Evolutionary conservation across 208 protist genomes (phyloP).

Genomic region (Leishmania major): DNA sequence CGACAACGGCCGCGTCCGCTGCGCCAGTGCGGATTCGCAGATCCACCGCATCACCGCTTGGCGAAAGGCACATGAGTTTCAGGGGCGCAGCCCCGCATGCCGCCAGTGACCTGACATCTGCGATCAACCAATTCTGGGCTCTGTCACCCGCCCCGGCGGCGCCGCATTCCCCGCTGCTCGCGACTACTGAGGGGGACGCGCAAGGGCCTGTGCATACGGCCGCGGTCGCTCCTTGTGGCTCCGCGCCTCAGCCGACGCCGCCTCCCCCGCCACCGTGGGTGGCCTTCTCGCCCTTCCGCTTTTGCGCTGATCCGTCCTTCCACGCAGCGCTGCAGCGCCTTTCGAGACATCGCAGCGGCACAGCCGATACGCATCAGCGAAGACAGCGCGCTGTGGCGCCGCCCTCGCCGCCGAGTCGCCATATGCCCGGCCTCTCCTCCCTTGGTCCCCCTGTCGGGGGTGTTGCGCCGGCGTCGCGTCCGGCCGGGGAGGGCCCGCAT

Average conservation of each 20-base stretch:
- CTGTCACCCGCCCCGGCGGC: neutral
- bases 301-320: conserved; percentile 17
- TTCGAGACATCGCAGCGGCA: neutral
- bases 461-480: neutral
- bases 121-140: conserved; percentile 4
- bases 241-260: neutral
- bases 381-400: neutral
- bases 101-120: neutral
- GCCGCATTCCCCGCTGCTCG: neutral
- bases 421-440: too few species aligned
- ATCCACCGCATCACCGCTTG: neutral
- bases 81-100: neutral
- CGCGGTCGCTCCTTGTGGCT: neutral
- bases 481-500: neutral
- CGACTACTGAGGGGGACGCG: neutral
- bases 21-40: neutral
- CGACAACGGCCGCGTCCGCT: too few species aligned
- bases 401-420: neutral
- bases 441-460: neutral
- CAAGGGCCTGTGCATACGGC: neutral
- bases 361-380: neutral
- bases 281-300: conserved; percentile 34
- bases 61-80: neutral
- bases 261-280: conserved; percentile 12
- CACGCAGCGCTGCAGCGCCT: conserved; percentile 18